phyloP scores from a whole-genome alignment of 176 grass and related monocot species.

The Bolboschoenus planiculmis region DNA sequence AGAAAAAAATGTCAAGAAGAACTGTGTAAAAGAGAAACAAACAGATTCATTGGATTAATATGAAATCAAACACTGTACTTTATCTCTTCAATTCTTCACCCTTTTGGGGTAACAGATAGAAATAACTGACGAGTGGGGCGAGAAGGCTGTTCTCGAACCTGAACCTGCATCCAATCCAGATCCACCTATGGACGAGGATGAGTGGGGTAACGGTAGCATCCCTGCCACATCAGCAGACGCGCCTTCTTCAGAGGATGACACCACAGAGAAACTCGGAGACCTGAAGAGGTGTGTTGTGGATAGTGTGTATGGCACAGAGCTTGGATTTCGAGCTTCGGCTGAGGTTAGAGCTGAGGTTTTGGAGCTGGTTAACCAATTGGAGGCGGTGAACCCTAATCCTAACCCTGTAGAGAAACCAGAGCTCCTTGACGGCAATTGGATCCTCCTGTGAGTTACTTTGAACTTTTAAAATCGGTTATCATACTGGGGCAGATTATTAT shows the following conservation, averaged over 20 bases:
- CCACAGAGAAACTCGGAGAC: slow-evolving; percentile 35
- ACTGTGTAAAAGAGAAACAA: not conserved
- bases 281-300: slow-evolving; percentile 87
- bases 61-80: not conserved
- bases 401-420: slow-evolving; percentile 48
- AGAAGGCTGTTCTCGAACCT: slow-evolving; percentile 36
- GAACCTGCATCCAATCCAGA: slow-evolving; percentile 46
- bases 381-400: slow-evolving; percentile 55
- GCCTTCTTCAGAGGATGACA: slow-evolving; percentile 4
- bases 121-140: slow-evolving; percentile 68
- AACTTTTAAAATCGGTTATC: not conserved
- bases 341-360: slow-evolving; percentile 78
- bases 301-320: slow-evolving; percentile 58
- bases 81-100: not conserved
- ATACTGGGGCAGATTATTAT: not conserved
- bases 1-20: not conserved
- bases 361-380: slow-evolving; percentile 85
- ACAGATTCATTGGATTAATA: not conserved
- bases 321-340: slow-evolving; percentile 62
- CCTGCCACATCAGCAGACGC: slow-evolving; percentile 5
- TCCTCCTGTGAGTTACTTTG: slow-evolving; percentile 57
- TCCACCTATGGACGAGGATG: slow-evolving; percentile 53
- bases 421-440: slow-evolving; percentile 89
- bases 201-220: slow-evolving; percentile 39
- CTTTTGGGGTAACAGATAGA: slow-evolving; percentile 1